Conservation (phyloP, 257 asterid species). For the Ocimum tenuiflorum region DNA sequence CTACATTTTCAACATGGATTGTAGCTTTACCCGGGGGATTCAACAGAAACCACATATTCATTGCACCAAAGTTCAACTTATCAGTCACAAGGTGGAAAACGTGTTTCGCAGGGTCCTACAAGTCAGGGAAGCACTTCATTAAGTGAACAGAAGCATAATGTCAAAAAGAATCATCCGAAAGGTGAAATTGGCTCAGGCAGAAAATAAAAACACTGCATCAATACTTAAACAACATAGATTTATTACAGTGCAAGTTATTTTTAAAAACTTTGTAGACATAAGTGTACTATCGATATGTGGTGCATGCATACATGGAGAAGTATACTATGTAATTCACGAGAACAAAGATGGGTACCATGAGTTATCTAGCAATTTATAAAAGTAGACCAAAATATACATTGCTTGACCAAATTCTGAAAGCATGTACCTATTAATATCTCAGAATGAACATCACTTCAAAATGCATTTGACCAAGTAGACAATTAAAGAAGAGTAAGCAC, state of each 20-base stretch:
- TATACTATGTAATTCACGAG: no score
- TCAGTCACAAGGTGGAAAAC: slow-evolving; percentile 97
- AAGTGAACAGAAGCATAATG: not conserved
- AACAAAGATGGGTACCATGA: not conserved
- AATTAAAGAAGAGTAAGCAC: not conserved
- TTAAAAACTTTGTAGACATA: no score
- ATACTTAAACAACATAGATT: not conserved
- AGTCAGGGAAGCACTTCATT: slow-evolving; percentile 5
- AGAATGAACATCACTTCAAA: slow-evolving; percentile 9
- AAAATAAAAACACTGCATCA: slow-evolving; percentile 6
- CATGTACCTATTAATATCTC: slow-evolving; percentile 5
- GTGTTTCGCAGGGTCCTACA: slow-evolving; percentile 92
- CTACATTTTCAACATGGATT: slow-evolving; percentile 92
- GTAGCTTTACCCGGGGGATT: slow-evolving; percentile 99
- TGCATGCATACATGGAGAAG: slow-evolving; percentile 8
- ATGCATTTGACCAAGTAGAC: not conserved
- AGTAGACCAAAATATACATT: not conserved
- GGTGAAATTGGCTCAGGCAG: slow-evolving; percentile 12
- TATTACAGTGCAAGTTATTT: not conserved
- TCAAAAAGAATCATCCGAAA: not conserved
- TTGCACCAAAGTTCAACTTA: slow-evolving; percentile 95
- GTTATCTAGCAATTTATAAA: not conserved
- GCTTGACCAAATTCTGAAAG: not conserved
- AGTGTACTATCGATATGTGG: no score
- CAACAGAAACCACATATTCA: slow-evolving; percentile 99